Base-by-base conservation (phyloP, 1,284 basidiomycete genomes). In the Microbotryomycetes sp. region DNA sequence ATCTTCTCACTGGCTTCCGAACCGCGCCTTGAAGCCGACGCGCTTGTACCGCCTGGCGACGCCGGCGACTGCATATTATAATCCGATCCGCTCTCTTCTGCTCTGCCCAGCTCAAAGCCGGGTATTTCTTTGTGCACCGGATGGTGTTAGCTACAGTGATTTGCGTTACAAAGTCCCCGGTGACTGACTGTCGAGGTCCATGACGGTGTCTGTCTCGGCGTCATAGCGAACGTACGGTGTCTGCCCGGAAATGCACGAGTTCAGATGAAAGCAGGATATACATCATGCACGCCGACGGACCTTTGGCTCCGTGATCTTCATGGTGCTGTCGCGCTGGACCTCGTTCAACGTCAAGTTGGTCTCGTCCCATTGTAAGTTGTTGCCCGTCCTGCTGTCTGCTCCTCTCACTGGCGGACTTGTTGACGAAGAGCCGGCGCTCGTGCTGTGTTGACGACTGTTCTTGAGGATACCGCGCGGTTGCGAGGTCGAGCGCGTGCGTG, bases 271-370 rank as follows among this genome's bases (percentile, higher is more conserved):
- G n/a, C 49, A 7, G 16, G 13, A n/a, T 45, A 11, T 11, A n/a
- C 47, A 24, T 49, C 23, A 26, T 7, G 9, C 9, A 23, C 1
- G 11, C 5, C 18, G 5, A 46, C 21, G 41, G 18, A 27, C 23
- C 59, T 71, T 71, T 23, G 70, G 70, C 54, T 71, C 71, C 0
- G 57, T 62, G 49, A 72, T 71, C 66, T 71, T 70, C 70, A 72
- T 72, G 9, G 68, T 64, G n/a, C 62, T 35, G 21, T 63, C 65
- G 49, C 60, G 60, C 26, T 70, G 55, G 18, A 70, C 57, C 46
- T 72, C 71, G 63, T 72, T 72, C 35, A 70, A 26, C 23, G 52
- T 58, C 47, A 72, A 59, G 53, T 72, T 72, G 27, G 59, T 64
- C 54, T 72, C 71, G 57, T 72, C 70, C 71, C 71, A 72, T n/a